These are phyloP conservation scores for Brasilioporus rufonigricans DNA, from an alignment of 768 basidiomycete species.

Conservation along the genomic window DNA sequence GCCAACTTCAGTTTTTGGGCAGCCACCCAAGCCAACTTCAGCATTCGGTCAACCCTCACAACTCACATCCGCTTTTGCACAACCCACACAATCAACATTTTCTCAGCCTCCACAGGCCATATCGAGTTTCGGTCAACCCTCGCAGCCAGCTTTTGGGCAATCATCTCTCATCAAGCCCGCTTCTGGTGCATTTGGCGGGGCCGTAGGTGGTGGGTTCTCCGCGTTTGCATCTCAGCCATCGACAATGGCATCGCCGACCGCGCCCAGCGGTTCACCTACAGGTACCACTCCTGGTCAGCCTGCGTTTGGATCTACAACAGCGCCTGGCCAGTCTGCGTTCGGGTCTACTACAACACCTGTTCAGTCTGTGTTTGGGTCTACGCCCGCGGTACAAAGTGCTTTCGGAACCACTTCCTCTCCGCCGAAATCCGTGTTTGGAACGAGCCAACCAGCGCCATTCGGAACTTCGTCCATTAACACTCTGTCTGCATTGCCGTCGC, in stretches of 20 bases:
- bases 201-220: constrained; percentile 46
- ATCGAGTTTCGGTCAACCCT: constrained; percentile 35
- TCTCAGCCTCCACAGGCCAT: constrained; percentile 31
- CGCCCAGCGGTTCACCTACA: constrained; percentile 3
- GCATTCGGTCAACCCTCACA: constrained; percentile 38
- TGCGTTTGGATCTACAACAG: constrained; percentile 16
- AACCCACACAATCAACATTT: constrained; percentile 29
- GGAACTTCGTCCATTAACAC: constrained; percentile 22
- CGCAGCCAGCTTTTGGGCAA: constrained; percentile 37
- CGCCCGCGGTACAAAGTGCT: constrained; percentile 18
- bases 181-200: constrained; percentile 48
- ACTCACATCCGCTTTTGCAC: constrained; percentile 31
- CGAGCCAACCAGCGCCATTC: constrained; percentile 25
- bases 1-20: constrained; percentile 28
- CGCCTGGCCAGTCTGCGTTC: constrained; percentile 21
- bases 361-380: constrained; percentile 23
- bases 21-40: constrained; percentile 33
- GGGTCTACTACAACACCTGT: constrained; percentile 7
- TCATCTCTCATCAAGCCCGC: constrained; percentile 47
- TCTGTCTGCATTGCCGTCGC: constrained; percentile 13
- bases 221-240: constrained; percentile 50
- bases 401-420: constrained; percentile 12
- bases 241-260: constrained; percentile 34
- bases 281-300: constrained; percentile 14
- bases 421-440: constrained; percentile 18